These are phyloP conservation scores for Malus hybrid DNA, from an alignment of 331 rosid species.

Conservation along the genomic window DNA sequence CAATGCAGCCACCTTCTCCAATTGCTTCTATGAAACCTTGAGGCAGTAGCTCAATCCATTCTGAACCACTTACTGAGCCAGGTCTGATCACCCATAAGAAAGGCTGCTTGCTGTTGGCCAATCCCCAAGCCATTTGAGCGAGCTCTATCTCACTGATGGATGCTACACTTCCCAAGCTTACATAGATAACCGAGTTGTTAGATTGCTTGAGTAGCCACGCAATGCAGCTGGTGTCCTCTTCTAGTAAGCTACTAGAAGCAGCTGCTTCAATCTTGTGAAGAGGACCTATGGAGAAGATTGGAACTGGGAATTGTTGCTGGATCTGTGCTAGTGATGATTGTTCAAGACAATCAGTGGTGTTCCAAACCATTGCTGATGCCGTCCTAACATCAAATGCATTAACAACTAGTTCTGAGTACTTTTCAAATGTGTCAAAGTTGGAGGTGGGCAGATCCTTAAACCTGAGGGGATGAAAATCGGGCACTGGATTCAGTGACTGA, in stretches of 20 bases:
- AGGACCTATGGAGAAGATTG: constrained; percentile 41
- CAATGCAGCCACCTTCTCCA: constrained; percentile 31
- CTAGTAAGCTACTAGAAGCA: constrained; percentile 11
- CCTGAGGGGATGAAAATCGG: constrained; percentile 14
- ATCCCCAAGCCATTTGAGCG: constrained; percentile 40
- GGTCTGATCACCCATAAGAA: constrained; percentile 55
- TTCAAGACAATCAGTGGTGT: constrained; percentile 39
- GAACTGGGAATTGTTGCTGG: constrained; percentile 10
- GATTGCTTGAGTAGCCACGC: constrained; percentile 42
- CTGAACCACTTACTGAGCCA: constrained; percentile 20
- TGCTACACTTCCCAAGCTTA: constrained; percentile 55
- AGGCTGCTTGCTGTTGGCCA: constrained; percentile 37
- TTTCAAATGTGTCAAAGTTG: background rate
- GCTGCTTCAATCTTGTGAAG: constrained; percentile 23
- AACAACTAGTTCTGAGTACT: background rate
- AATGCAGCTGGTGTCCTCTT: constrained; percentile 39
- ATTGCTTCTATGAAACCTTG: constrained; percentile 16
- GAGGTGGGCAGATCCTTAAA: constrained; percentile 25
- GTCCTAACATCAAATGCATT: background rate
- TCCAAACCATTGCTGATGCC: constrained; percentile 28
- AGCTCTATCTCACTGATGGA: constrained; percentile 29
- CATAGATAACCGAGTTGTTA: constrained; percentile 38
- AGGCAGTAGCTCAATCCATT: constrained; percentile 24
- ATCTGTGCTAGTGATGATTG: constrained; percentile 10
- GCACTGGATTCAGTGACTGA: constrained; percentile 5